These are phyloP conservation scores for Immersiella caudata DNA, from an alignment of 495 filamentous ascomycete species.

Conservation along the genomic window DNA sequence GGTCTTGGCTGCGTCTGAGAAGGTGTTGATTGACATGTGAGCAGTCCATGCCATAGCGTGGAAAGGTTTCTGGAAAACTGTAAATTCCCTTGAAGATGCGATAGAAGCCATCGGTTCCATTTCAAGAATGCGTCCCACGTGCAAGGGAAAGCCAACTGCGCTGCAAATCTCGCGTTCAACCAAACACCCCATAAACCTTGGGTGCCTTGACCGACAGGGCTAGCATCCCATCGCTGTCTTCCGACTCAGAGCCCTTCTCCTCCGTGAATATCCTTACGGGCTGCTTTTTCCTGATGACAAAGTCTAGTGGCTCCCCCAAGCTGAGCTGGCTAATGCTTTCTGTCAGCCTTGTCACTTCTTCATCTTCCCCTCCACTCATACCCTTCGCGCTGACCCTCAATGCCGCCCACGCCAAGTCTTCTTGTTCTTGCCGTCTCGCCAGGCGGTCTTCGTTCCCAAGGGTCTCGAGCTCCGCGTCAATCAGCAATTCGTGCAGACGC, in stretches of 20 bases:
- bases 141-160: neutral
- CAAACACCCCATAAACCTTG: neutral
- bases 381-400: neutral
- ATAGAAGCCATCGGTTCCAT: too few relatives aligned
- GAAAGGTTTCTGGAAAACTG: too few relatives aligned
- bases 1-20: too few relatives aligned
- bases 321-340: neutral
- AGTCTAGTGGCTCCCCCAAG: neutral
- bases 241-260: neutral
- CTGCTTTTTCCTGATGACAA: neutral
- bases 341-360: neutral
- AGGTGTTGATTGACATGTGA: too few relatives aligned
- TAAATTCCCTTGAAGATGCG: too few relatives aligned
- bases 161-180: neutral
- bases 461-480: neutral
- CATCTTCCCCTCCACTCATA: neutral
- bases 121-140: too few relatives aligned
- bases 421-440: neutral
- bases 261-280: neutral
- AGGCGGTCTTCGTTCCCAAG: neutral
- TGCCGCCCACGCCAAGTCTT: neutral
- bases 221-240: neutral
- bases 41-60: too few relatives aligned
- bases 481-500: conserved; percentile 1
- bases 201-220: neutral